Percentiles rank a stretch among this genome's conserved stretches.
Evolutionary conservation across 768 basidiomycete genomes (phyloP).

Genomic region (Rhodosporidiobolus sp.): DNA sequence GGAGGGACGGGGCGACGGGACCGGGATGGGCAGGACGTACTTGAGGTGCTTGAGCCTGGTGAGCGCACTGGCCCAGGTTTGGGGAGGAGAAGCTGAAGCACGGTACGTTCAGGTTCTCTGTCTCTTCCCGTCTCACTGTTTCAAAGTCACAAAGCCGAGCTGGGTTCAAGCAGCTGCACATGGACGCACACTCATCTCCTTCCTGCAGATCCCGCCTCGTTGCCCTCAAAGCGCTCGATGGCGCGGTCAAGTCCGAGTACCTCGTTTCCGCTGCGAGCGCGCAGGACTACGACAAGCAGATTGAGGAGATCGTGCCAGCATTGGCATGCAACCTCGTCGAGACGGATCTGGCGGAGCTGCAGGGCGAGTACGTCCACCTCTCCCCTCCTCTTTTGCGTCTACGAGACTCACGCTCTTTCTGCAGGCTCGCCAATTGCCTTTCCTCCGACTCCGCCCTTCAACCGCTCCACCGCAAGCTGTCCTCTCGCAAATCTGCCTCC

Average conservation of each 20-base stretch:
- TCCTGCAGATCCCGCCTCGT: constrained; percentile 7
- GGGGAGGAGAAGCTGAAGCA: background rate
- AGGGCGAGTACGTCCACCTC: background rate
- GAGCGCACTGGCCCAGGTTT: constrained; percentile 6
- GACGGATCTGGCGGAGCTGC: constrained; percentile 4
- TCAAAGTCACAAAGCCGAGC: no score
- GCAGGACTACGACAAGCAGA: constrained; percentile 25
- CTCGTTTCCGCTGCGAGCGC: constrained; percentile 7
- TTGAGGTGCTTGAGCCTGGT: constrained; percentile 22
- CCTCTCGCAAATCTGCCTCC: constrained; percentile 14
- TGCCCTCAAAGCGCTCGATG: constrained; percentile 26
- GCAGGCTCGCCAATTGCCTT: background rate
- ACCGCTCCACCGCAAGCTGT: background rate
- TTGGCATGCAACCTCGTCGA: constrained; percentile 16
- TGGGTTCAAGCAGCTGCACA: no score
- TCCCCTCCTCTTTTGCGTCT: no score
- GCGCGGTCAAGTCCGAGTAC: constrained; percentile 20
- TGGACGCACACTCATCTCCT: background rate
- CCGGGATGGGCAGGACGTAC: constrained; percentile 25
- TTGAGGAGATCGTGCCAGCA: constrained; percentile 18
- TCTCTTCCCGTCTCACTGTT: background rate
- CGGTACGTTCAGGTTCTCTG: background rate
- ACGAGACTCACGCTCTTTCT: background rate
- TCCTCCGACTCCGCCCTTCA: background rate
- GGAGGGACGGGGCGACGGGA: background rate